A percentile compares a stretch with the other conserved stretches of the same genome.
Conservation (phyloP, 495 filamentous ascomycete genomes). For the Podospora pseudopauciseta region DNA sequence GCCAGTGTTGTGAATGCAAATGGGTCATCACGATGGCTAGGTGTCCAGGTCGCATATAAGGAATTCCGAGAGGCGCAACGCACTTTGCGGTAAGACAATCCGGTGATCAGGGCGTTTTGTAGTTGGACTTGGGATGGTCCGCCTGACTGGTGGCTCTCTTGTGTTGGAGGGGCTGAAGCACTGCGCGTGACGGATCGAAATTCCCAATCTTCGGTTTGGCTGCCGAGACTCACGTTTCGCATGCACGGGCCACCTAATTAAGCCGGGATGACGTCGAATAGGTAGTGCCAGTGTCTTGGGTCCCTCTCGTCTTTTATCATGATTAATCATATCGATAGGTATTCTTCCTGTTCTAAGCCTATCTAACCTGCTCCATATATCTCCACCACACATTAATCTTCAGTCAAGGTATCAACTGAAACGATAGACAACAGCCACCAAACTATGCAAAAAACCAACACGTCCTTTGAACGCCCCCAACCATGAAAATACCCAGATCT, state of each 20-base stretch:
- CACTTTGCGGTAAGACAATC: slow-evolving; percentile 2
- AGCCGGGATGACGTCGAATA: slow-evolving; percentile 7
- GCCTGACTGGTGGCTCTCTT: neutral
- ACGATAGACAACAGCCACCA: neutral
- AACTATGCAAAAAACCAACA: neutral
- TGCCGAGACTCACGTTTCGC: slow-evolving; percentile 17
- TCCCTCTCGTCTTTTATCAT: neutral
- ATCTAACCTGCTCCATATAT: too few species aligned
- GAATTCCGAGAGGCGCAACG: neutral
- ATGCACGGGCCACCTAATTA: slow-evolving; percentile 17
- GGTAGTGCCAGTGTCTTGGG: neutral
- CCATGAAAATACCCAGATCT: neutral
- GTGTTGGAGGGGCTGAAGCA: neutral
- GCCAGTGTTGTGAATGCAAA: slow-evolving; percentile 16
- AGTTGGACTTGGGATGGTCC: neutral
- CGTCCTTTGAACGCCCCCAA: neutral
- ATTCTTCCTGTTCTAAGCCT: too few species aligned
- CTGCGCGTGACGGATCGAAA: neutral
- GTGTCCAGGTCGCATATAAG: slow-evolving; percentile 9
- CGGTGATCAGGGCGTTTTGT: slow-evolving; percentile 13
- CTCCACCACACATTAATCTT: too few species aligned
- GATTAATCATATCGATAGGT: too few species aligned
- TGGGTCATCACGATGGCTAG: slow-evolving; percentile 29
- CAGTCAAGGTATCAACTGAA: neutral
- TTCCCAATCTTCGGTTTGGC: slow-evolving; percentile 5